Percentiles rank a stretch among this genome's conserved stretches.
phyloP scores from a whole-genome alignment of 2,329 filamentous ascomycete genomes.

The Diaporthe velutina region DNA sequence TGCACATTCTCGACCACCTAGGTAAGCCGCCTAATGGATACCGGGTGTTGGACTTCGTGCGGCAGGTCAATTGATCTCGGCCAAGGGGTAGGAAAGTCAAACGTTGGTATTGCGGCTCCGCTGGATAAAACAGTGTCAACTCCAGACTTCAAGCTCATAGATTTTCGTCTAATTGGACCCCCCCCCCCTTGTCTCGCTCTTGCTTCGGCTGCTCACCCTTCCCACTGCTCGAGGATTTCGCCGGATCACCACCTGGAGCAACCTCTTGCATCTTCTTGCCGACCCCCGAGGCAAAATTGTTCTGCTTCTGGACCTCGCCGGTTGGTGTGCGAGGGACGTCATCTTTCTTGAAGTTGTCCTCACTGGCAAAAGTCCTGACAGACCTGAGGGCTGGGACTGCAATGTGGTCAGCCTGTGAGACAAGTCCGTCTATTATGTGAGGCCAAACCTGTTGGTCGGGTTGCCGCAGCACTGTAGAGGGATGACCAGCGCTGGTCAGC shows the following conservation, averaged over 20 bases:
- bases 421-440: neutral
- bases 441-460: constrained; percentile 12
- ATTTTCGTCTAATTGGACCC: neutral
- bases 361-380: neutral
- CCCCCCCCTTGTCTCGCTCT: neutral
- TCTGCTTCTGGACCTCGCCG: constrained; percentile 18
- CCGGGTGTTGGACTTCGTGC: constrained; percentile 43
- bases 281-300: constrained; percentile 6
- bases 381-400: neutral
- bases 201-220: neutral
- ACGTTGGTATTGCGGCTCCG: neutral
- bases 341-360: neutral
- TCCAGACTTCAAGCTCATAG: too few relatives aligned
- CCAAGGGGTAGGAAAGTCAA: neutral
- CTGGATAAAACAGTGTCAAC: neutral
- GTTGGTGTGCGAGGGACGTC: constrained; percentile 6
- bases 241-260: neutral
- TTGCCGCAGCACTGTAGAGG: neutral
- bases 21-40: constrained; percentile 41
- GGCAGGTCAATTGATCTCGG: constrained; percentile 29
- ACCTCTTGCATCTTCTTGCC: constrained; percentile 6
- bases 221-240: neutral
- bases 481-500: neutral
- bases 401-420: neutral
- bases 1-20: constrained; percentile 47